Conservation (phyloP, 768 basidiomycete genomes). For the Paxillus involutus region DNA sequence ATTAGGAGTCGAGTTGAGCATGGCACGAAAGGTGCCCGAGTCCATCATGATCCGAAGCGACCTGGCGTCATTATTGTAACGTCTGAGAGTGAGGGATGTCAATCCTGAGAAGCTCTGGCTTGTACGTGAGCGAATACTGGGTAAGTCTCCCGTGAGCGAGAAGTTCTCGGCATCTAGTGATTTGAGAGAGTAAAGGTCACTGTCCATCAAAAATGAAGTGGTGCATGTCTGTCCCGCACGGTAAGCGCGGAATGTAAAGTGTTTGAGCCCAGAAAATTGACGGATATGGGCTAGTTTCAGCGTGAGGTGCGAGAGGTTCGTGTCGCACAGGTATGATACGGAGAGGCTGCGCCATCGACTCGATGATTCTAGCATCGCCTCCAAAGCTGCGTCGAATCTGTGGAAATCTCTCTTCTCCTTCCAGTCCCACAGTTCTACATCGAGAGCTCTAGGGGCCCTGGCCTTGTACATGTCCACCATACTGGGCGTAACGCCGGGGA, state of each 20-base stretch:
- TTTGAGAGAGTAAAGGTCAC: constrained; percentile 15
- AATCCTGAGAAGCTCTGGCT: constrained; percentile 18
- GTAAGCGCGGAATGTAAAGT: constrained; percentile 30
- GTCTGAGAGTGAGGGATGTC: constrained; percentile 26
- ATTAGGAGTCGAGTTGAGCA: constrained; percentile 22
- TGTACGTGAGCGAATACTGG: constrained; percentile 12
- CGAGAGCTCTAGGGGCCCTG: constrained; percentile 25
- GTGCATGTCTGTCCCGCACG: constrained; percentile 30
- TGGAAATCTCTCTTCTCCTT: constrained; percentile 32
- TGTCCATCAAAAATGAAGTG: constrained; percentile 23
- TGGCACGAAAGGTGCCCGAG: constrained; percentile 23
- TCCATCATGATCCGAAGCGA: constrained; percentile 30
- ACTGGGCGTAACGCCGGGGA: constrained; percentile 15
- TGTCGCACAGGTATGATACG: constrained; percentile 26
- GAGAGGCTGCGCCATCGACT: constrained; percentile 29
- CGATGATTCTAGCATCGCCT: constrained; percentile 24
- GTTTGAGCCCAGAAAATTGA: constrained; percentile 22
- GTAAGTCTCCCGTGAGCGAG: constrained; percentile 18
- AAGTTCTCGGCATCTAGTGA: constrained; percentile 31
- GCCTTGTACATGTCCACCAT: constrained; percentile 25
- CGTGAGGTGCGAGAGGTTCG: constrained; percentile 29
- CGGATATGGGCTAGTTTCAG: constrained; percentile 22
- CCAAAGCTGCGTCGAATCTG: constrained; percentile 26
- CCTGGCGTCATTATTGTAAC: constrained; percentile 27
- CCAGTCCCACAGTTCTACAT: constrained; percentile 28